Conservation (phyloP, 2,329 filamentous ascomycete genomes). For the Stagonosporopsis chrysanthemi region DNA sequence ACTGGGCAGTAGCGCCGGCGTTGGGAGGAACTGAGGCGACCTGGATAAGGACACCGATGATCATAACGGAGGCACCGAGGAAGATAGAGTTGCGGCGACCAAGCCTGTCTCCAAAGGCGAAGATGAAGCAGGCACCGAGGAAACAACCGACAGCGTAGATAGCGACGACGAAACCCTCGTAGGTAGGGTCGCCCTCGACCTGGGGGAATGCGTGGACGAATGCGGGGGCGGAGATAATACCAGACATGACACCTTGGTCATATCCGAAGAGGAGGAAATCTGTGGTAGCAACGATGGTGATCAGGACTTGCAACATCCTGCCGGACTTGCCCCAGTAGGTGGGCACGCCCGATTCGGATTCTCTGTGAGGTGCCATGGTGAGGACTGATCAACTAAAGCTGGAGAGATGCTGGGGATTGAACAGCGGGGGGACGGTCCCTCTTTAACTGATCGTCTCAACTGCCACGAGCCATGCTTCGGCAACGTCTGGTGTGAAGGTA, state of each 20-base stretch:
- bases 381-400: constrained; percentile 28
- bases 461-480: constrained; percentile 25
- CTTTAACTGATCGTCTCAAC: constrained; percentile 36
- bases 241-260: constrained; percentile 54
- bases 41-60: constrained; percentile 52
- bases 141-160: constrained; percentile 61
- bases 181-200: constrained; percentile 45
- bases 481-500: constrained; percentile 22
- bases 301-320: constrained; percentile 39
- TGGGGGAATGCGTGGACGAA: constrained; percentile 49
- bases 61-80: constrained; percentile 51
- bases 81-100: constrained; percentile 55
- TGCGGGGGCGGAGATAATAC: constrained; percentile 50
- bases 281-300: constrained; percentile 55
- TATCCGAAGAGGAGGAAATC: constrained; percentile 60
- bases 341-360: constrained; percentile 35
- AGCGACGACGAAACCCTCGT: constrained; percentile 57
- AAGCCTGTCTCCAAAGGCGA: constrained; percentile 50
- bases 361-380: constrained; percentile 36
- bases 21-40: constrained; percentile 39
- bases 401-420: constrained; percentile 32
- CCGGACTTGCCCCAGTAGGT: constrained; percentile 43
- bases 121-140: constrained; percentile 51
- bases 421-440: constrained; percentile 30
- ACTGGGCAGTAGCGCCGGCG: constrained; percentile 53